Conservation (phyloP, 257 asterid species). For the Solanum pinnatisectum region DNA sequence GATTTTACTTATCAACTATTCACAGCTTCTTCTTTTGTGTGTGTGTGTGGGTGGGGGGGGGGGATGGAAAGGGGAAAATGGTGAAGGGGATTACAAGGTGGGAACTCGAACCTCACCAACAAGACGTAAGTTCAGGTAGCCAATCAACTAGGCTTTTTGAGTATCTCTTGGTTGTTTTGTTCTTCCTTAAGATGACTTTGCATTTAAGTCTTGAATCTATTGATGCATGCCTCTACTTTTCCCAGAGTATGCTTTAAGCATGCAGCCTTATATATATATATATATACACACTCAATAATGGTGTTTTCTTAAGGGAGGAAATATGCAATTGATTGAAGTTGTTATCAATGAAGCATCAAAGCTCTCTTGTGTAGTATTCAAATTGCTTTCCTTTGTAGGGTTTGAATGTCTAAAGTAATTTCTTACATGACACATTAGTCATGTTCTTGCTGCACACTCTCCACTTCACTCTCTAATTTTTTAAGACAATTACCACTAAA, state of each 20-base stretch:
- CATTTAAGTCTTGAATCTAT: not conserved
- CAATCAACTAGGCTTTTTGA: not conserved
- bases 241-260: not conserved
- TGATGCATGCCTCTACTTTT: not conserved
- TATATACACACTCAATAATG: not conserved
- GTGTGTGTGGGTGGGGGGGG: not conserved
- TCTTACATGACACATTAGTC: slow-evolving; percentile 65
- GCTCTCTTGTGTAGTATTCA: not conserved
- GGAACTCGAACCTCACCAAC: not conserved
- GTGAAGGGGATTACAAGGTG: not conserved
- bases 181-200: not conserved
- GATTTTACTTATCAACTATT: too few species aligned
- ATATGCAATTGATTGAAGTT: not conserved
- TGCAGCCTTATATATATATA: not conserved
- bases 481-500: not conserved
- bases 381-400: slow-evolving; percentile 35
- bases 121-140: not conserved
- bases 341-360: not conserved
- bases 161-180: not conserved
- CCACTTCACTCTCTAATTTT: slow-evolving; percentile 8
- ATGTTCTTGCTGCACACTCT: slow-evolving; percentile 68
- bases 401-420: slow-evolving; percentile 72
- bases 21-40: not conserved
- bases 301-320: not conserved
- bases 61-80: not conserved